Base-by-base conservation (phyloP, 2,329 filamentous ascomycete genomes). In the Diaporthe capsici region DNA sequence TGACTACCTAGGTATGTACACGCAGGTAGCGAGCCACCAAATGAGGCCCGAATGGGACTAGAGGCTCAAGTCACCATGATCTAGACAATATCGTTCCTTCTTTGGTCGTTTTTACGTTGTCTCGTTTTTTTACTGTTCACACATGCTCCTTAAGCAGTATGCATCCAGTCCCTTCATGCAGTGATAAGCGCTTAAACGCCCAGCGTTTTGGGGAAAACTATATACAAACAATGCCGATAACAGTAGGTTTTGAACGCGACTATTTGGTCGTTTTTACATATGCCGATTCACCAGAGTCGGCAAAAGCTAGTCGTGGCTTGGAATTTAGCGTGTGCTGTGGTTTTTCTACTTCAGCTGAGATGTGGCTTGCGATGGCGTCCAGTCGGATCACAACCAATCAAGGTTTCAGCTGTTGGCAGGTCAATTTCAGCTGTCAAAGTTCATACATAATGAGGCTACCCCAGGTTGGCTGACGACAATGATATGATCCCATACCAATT, bases 311-410 rank as follows among this genome's bases (percentile, higher is more conserved):
- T 34, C 28, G 12, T 12, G 2, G 55, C 10, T 39, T 10, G 20
- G 4, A 39, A n/a, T 13, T 34, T 8, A 20, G 10, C 10, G 55
- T 17, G 15, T 13, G 20, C 17, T n/a, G 31, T 31, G 4, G 17
- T 58, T 58, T 58, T 58, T 58, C 31, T 22, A 58, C 55, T 58
- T 58, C 20, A 37, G 31, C 55, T 37, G 17, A 22, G 31, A 22
- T 58, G 55, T 58, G 55, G 55, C 55, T 57, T 58, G 31, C 31
- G 31, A 37, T 37, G 28, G 55, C 55, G 55, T 17, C 53, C n/a
- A 53, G n/a, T 53, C 42, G 42, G 42, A 17, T 44, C 15, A 20
- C 0, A 28, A 12, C 25, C 28, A 17, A 20, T 2, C 1, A 55
- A 55, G 15, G 0, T 55, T 31, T 17, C 53, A 55, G 53, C 53